Evolutionary conservation across 495 filamentous ascomycete genomes (phyloP).

Genomic region (Venustampulla echinocandica): DNA sequence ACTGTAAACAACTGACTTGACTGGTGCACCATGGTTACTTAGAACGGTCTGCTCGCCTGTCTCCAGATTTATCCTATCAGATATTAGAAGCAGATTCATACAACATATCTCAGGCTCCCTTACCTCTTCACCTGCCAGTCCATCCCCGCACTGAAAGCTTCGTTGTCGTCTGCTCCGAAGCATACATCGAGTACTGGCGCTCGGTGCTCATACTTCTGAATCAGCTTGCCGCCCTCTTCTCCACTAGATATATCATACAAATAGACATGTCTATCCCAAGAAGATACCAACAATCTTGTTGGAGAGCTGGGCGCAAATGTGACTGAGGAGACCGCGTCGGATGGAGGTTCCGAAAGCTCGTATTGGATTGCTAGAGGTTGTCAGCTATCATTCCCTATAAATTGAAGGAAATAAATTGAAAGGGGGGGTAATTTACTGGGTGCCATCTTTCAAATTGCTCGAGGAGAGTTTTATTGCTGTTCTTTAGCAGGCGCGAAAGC

Average conservation of each 20-base stretch:
- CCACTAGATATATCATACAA: slow-evolving; percentile 70
- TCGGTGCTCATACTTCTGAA: slow-evolving; percentile 68
- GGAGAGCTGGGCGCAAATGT: slow-evolving; percentile 66
- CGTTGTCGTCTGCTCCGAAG: slow-evolving; percentile 71
- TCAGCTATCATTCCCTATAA: background rate
- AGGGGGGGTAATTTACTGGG: slow-evolving; percentile 14
- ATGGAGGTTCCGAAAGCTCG: slow-evolving; percentile 68
- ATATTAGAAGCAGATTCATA: background rate
- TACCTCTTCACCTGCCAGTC: slow-evolving; percentile 78
- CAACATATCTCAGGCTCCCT: background rate
- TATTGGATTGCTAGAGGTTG: slow-evolving; percentile 45
- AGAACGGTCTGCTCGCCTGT: slow-evolving; percentile 64
- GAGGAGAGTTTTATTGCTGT: background rate
- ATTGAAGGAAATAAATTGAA: background rate
- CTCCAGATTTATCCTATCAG: slow-evolving; percentile 57
- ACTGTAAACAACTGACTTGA: slow-evolving; percentile 77
- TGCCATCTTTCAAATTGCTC: slow-evolving; percentile 19
- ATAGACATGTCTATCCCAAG: slow-evolving; percentile 90
- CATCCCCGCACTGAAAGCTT: slow-evolving; percentile 75
- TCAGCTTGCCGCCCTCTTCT: slow-evolving; percentile 49
- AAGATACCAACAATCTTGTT: slow-evolving; percentile 73
- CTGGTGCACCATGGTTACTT: slow-evolving; percentile 68
- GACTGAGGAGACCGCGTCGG: slow-evolving; percentile 78
- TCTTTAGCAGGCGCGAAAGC: background rate
- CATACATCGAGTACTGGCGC: slow-evolving; percentile 87